Evolutionary conservation across 2,329 filamentous ascomycete species (phyloP).

Genomic region (Phaeoacremonium minimum): DNA sequence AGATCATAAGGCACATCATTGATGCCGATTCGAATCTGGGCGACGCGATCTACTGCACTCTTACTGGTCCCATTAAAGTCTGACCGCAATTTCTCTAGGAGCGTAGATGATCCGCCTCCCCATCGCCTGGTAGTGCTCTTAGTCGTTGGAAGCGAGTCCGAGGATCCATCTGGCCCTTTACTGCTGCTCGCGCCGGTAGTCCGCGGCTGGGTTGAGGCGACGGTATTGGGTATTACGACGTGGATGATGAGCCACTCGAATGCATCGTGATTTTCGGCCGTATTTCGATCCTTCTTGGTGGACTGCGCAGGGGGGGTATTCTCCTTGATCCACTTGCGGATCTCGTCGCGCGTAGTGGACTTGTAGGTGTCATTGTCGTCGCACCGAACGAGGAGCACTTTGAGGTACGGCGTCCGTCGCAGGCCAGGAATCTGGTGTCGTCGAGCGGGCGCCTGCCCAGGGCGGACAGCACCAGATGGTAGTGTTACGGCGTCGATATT

Average conservation of each 20-base stretch:
- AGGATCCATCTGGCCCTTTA: slow-evolving; percentile 20
- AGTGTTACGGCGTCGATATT: slow-evolving; percentile 25
- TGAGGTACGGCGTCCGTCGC: slow-evolving; percentile 88
- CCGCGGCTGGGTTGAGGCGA: slow-evolving; percentile 73
- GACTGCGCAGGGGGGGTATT: slow-evolving; percentile 58
- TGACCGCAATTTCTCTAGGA: slow-evolving; percentile 82
- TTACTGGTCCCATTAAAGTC: slow-evolving; percentile 83
- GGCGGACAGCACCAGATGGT: slow-evolving; percentile 22
- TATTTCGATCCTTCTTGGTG: slow-evolving; percentile 53
- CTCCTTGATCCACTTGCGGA: slow-evolving; percentile 88
- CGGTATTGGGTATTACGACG: slow-evolving; percentile 82
- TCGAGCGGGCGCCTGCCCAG: slow-evolving; percentile 46
- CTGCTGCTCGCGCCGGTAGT: slow-evolving; percentile 43
- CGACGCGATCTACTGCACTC: slow-evolving; percentile 68
- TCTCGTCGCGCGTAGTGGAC: slow-evolving; percentile 65
- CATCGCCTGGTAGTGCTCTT: slow-evolving; percentile 67
- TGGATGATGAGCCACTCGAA: slow-evolving; percentile 95
- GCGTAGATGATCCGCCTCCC: slow-evolving; percentile 73
- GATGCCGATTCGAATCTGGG: slow-evolving; percentile 77
- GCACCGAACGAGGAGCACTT: slow-evolving; percentile 82
- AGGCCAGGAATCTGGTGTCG: slow-evolving; percentile 94
- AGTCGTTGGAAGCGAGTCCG: slow-evolving; percentile 39
- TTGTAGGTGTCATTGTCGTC: slow-evolving; percentile 97
- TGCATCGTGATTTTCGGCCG: slow-evolving; percentile 90
- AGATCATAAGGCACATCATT: slow-evolving; percentile 64